Evolutionary conservation across 169 alveolate genomes (phyloP), one percentile per base, ranked within the genome.

Genomic region (Eimeria maxima): DNA sequence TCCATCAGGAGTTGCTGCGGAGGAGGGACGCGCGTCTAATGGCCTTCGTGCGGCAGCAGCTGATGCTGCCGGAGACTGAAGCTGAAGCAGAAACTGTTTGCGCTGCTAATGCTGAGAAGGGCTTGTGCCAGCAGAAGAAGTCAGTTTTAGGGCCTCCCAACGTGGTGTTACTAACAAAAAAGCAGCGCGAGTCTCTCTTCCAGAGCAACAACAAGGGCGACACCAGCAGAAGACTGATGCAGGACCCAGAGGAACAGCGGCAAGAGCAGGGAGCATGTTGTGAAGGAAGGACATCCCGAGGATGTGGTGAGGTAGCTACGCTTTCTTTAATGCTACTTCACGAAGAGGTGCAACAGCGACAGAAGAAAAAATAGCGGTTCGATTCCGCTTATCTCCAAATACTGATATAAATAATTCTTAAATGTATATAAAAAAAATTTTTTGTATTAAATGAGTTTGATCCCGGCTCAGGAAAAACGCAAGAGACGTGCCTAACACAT

Each of bases 401-500:
- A n/a, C n/a, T n/a, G n/a, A 89, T 24, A 24, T 29, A 67, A 47
- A 67, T 24, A 18, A 18, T 89, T 57, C 87, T 89, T 89, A 89
- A 65, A 63, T 50, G 78, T 63, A 69, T 89, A 4, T 14, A 89
- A 3, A 29, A 89, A 16, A 55, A 69, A 53, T 57, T 38, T 71
- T 57, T 53, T 24, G 73, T 57, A 89, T 20, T 89, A 53, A 53
- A 89, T 27, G 93, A 89, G 95, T 65, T 89, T 89, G 95, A 89
- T 89, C 95, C 95, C 65, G 95, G 95, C 92, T 89, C 93, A 89
- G 94, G 93, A 87, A 13, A 5, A 87, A 87, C 94, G 94, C 93
- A 67, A 24, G 65, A 87, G 94, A 67, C 93, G 94, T 55, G 65
- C 94, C 53, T 81, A 81, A 87, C 83, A 71, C 94, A 87, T 87